Base-by-base conservation (phyloP, 495 filamentous ascomycete species). In the Margaritispora aquatica region DNA sequence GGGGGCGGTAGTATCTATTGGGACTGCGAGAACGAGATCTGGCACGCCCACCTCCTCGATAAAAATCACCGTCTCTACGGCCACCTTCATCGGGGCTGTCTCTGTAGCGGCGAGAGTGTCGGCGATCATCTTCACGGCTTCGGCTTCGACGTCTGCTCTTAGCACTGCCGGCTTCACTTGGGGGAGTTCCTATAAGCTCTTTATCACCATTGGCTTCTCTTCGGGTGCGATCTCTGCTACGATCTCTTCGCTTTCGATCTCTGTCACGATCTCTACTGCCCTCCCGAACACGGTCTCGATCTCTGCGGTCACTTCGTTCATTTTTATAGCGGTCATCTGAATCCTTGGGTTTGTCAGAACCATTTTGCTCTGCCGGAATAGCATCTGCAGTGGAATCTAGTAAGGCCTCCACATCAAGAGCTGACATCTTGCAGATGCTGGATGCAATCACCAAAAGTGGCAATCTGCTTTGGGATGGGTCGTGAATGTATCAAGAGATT, bases 321-420 rank as follows among this genome's bases (percentile, higher is more conserved):
- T 74, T 73, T 69, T 80, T 82, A 69, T 81, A 75, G 62, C 73
- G 77, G 70, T 82, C 81, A 73, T 85, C 79, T 57, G 69, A 71
- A 57, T 86, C 83, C 59, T 81, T 80, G 57, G 75, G 68, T 60
- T 73, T 78, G 3, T 8, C 38, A 64, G 78, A 70, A 55, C 74
- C 68, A 49, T 79, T 70, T 44, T 83, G 75, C 63, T 84, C 83
- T 54, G 68, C 64, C 49, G 79, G 75, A 11, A 73, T 62, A 34
- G 74, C 75, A 63, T 81, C 85, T 41, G 92, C 92, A 64, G 92
- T 92, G 31, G 89, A 90, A 75, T 96, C 92, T 67, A 96, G 83
- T 60, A 96, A 85, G 66, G 92, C 92, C 81, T 96, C 92, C 66
- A 96, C 90, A 71, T 96, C 90, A 69, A 95, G 80, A 74, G 87